Percentiles rank a stretch among this genome's conserved stretches.
phyloP scores from a whole-genome alignment of 306 rosid genomes.

The Biancaea sappan region DNA sequence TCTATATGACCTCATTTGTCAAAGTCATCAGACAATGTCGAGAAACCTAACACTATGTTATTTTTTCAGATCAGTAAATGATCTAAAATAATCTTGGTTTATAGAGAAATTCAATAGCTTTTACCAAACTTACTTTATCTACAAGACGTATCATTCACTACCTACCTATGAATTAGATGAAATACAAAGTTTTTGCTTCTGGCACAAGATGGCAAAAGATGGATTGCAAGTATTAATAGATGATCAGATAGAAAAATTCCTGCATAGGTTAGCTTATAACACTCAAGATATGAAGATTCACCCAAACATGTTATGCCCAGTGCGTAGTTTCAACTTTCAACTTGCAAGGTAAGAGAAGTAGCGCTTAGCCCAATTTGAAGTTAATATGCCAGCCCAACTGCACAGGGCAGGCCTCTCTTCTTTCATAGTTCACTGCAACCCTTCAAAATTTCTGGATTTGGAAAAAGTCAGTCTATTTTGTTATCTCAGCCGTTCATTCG shows the following conservation, averaged over 20 bases:
- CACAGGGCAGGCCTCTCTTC: not conserved
- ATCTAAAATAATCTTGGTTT: not conserved
- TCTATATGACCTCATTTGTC: too few relatives aligned
- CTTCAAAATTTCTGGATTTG: too few relatives aligned
- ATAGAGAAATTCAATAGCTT: not conserved
- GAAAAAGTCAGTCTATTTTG: too few relatives aligned
- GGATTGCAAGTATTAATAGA: not conserved
- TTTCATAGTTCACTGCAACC: too few relatives aligned
- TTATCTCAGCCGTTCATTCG: too few relatives aligned
- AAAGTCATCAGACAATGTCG: too few relatives aligned
- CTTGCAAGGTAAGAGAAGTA: not conserved
- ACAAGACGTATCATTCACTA: not conserved
- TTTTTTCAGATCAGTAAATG: too few relatives aligned
- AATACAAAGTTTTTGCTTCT: not conserved
- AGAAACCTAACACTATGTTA: too few relatives aligned
- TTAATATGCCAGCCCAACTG: constrained; percentile 23
- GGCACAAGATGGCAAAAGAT: not conserved
- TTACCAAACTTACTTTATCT: not conserved
- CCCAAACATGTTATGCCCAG: not conserved
- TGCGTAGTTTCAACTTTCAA: not conserved
- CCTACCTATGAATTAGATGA: not conserved
- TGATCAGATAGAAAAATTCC: not conserved
- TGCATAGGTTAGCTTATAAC: not conserved
- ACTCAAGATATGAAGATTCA: not conserved
- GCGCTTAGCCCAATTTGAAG: not conserved